Evolutionary conservation across 2,329 filamentous ascomycete species (phyloP), one percentile per base, ranked within the genome.

Genomic region (Thielaviopsis populi): DNA sequence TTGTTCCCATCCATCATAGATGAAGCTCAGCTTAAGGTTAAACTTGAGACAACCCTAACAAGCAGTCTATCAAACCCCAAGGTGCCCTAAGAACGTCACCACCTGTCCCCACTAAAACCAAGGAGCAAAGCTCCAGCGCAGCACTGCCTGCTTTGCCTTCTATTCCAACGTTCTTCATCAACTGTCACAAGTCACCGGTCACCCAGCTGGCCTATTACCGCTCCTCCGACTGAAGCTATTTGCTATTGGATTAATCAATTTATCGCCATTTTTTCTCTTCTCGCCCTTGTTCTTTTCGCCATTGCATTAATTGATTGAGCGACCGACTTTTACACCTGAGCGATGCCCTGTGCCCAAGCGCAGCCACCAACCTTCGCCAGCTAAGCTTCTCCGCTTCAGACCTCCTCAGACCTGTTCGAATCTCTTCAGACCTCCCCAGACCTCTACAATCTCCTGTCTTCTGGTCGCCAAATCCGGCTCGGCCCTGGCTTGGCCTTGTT

Each of bases 81-180:
- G 24, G 30, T 37, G 53, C 30, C n/a, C 53, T 27, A 56, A 56
- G 17, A 56, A 37, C 53, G 53, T 56, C 53, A 56, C 53, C 30
- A 19, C 17, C 53, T 37, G 48, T 4, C 48, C 24, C 53, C 30
- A 30, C 53, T 33, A 30, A 56, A 56, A 37, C 24, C 53, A 33
- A 56, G 53, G 53, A 56, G 53, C 53, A 56, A 33, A 56, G 53
- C 53, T 56, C 53, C 53, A 56, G 53, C 53, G 15, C 15, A 19
- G 53, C 53, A 56, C 53, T 15, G 24, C 53, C 27, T 56, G 24
- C 15, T 33, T 33, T 37, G 46, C 22, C 15, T 50, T 50, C 22
- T 50, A 19, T 17, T 37, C 53, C 53, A 56, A 37, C 17, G 27
- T 8, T 15, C 53, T 56, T 33, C 5, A 56, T 56, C 27, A 37